phyloP scores from a whole-genome alignment of 345 rosid species.

The Rhizophora apiculata region DNA sequence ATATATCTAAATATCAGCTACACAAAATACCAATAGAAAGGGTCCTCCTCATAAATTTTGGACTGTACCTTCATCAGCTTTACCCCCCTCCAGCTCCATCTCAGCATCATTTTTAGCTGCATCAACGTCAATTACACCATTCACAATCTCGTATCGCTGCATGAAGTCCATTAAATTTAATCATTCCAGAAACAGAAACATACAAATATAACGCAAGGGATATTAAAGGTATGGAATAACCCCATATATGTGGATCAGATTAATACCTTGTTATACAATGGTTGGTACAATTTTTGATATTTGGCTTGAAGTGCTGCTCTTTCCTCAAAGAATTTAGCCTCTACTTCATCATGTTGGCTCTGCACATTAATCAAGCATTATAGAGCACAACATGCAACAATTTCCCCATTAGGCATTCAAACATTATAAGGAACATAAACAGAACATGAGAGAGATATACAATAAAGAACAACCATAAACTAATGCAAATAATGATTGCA shows the following conservation, averaged over 20 bases:
- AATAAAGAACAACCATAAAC: no score
- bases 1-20: constrained; percentile 15
- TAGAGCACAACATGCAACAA: neutral
- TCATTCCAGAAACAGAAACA: neutral
- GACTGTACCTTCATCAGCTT: constrained; percentile 55
- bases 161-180: constrained; percentile 1
- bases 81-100: constrained; percentile 51
- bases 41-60: neutral
- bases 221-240: neutral
- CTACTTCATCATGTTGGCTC: constrained; percentile 80
- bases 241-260: no score
- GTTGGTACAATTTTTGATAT: constrained; percentile 80
- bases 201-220: neutral
- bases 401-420: neutral
- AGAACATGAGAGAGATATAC: neutral
- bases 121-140: constrained; percentile 67
- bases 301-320: constrained; percentile 85
- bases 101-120: constrained; percentile 44
- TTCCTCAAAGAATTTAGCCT: constrained; percentile 89
- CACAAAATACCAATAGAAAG: neutral
- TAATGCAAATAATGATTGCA: no score
- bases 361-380: constrained; percentile 25
- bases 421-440: neutral
- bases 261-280: constrained; percentile 68
- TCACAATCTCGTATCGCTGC: constrained; percentile 86